These are phyloP conservation scores for Herpetomonas tarakana DNA, from an alignment of 208 protist genomes.

Conservation along the genomic window DNA sequence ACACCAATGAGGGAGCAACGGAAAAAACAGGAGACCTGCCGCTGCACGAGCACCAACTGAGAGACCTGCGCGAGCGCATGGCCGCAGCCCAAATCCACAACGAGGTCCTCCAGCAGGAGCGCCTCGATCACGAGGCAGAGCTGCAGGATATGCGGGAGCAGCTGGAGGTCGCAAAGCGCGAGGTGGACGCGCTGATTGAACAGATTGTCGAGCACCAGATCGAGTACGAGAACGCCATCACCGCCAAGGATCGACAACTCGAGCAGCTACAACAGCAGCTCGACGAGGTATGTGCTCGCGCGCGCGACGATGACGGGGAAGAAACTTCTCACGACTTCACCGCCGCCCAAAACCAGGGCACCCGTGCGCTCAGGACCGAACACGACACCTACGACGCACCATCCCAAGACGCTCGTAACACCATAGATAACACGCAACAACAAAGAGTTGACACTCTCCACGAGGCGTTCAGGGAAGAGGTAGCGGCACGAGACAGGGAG, in stretches of 20 bases:
- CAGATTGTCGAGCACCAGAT: background rate
- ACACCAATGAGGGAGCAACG: too few relatives aligned
- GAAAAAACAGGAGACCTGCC: slow-evolving; percentile 1
- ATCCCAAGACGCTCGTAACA: too few relatives aligned
- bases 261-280: background rate
- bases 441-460: too few relatives aligned
- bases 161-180: slow-evolving; percentile 2
- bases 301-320: background rate
- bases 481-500: slow-evolving; percentile 8
- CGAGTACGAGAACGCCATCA: background rate
- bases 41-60: slow-evolving; percentile 6
- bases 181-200: slow-evolving; percentile 6
- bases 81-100: slow-evolving; percentile 5
- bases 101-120: slow-evolving; percentile 15
- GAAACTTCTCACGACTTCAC: background rate
- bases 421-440: too few relatives aligned
- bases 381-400: too few relatives aligned
- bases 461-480: too few relatives aligned
- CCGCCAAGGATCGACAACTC: background rate
- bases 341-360: background rate
- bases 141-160: slow-evolving; percentile 1
- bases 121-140: background rate
- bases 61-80: background rate
- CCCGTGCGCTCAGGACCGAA: too few relatives aligned
- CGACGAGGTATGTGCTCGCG: too few relatives aligned